A percentile compares a stretch with the other conserved stretches of the same genome.
Conservation (phyloP, 2,329 filamentous ascomycete genomes). For the Tolypocladium paradoxum region DNA sequence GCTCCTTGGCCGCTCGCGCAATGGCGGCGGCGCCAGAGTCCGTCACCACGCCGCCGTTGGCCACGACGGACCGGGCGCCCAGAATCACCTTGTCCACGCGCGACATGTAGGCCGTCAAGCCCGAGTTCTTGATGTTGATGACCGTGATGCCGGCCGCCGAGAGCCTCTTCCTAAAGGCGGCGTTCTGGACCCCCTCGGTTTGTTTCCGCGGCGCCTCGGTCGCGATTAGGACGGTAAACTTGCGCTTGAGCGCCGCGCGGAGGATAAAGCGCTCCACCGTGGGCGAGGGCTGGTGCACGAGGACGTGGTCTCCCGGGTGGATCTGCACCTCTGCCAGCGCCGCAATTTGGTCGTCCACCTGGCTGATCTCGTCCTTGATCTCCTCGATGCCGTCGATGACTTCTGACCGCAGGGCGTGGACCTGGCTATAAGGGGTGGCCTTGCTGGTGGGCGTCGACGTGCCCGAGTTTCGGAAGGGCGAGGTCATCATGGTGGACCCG, state of each 20-base stretch:
- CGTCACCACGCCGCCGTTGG: slow-evolving; percentile 77
- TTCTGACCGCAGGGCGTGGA: slow-evolving; percentile 72
- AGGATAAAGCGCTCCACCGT: slow-evolving; percentile 86
- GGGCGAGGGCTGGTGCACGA: slow-evolving; percentile 76
- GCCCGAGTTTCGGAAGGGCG: slow-evolving; percentile 37
- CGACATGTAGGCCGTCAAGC: slow-evolving; percentile 88
- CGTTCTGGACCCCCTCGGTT: slow-evolving; percentile 29
- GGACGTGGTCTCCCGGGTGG: slow-evolving; percentile 82
- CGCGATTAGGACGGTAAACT: slow-evolving; percentile 82
- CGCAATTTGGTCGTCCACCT: slow-evolving; percentile 89
- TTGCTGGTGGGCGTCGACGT: slow-evolving; percentile 36
- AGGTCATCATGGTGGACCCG: slow-evolving; percentile 22
- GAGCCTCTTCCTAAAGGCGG: slow-evolving; percentile 65
- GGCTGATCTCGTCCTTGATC: slow-evolving; percentile 87
- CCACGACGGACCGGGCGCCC: slow-evolving; percentile 75
- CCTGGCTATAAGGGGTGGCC: slow-evolving; percentile 29
- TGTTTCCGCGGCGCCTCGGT: slow-evolving; percentile 42
- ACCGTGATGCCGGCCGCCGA: slow-evolving; percentile 68
- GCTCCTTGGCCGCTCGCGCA: slow-evolving; percentile 72
- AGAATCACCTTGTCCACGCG: slow-evolving; percentile 92
- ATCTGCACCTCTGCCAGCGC: slow-evolving; percentile 84
- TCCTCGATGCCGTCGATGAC: slow-evolving; percentile 91
- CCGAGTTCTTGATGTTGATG: slow-evolving; percentile 73
- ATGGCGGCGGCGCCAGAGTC: slow-evolving; percentile 76
- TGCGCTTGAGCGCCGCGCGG: slow-evolving; percentile 77